Conservation (phyloP, 1,284 basidiomycete species). For the Naganishia sp. region DNA sequence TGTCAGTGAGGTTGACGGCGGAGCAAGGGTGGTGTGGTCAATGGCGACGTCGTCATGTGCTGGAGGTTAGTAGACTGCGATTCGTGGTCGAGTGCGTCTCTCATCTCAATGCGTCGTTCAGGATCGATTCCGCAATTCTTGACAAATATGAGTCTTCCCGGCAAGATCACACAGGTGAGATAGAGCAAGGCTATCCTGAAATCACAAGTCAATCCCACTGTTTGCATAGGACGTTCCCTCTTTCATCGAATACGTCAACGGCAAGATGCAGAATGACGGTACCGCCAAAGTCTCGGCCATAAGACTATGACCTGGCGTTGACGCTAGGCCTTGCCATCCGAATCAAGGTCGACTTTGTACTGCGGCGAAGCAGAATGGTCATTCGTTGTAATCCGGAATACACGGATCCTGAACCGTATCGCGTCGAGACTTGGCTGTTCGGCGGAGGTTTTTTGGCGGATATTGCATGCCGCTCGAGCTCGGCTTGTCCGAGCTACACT, state of each 20-base stretch:
- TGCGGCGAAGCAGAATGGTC: too few relatives aligned
- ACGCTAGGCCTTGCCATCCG: too few relatives aligned
- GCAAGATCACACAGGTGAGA: constrained; percentile 42
- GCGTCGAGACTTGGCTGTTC: too few relatives aligned
- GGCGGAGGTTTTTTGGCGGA: too few relatives aligned
- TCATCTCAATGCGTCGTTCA: constrained; percentile 10
- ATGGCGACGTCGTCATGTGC: constrained; percentile 52
- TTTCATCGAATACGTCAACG: constrained; percentile 49
- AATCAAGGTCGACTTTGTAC: too few relatives aligned
- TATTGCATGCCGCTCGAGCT: too few relatives aligned
- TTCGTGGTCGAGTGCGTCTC: too few relatives aligned
- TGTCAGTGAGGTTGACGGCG: constrained; percentile 43
- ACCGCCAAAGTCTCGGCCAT: not conserved
- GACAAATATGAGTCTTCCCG: constrained; percentile 47
- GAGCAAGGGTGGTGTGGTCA: constrained; percentile 47
- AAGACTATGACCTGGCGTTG: not conserved
- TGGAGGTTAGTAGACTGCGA: constrained; percentile 41
- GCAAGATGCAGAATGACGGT: constrained; percentile 33
- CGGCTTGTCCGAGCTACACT: too few relatives aligned
- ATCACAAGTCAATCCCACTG: not conserved
- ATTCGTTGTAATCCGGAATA: too few relatives aligned
- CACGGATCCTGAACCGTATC: too few relatives aligned
- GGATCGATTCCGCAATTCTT: constrained; percentile 51
- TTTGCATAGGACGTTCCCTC: constrained; percentile 45
- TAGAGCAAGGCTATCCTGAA: too few relatives aligned